phyloP scores from a whole-genome alignment of 176 grass and related monocot genomes.

The Carex cristatella region DNA sequence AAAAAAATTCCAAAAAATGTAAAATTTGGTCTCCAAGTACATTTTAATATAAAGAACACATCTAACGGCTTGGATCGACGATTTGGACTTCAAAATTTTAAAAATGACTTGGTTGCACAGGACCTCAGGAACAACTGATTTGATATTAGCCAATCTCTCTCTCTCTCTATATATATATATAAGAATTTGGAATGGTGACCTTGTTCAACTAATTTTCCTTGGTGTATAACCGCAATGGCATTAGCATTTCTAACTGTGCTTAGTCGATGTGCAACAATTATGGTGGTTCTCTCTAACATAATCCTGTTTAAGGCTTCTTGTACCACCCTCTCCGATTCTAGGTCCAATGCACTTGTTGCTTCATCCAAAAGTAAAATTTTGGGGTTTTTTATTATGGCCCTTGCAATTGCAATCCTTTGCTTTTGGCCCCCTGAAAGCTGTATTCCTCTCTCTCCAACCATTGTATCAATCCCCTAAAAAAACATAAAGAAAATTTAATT shows the following conservation, averaged over 20 bases:
- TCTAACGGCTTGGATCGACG: too few species aligned
- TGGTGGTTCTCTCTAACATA: slow-evolving; percentile 76
- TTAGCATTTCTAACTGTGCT: slow-evolving; percentile 80
- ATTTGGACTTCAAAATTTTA: too few species aligned
- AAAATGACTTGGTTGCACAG: too few species aligned
- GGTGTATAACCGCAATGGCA: slow-evolving; percentile 64
- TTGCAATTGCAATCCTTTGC: slow-evolving; percentile 89
- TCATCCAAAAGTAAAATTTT: slow-evolving; percentile 87
- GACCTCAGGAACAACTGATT: too few species aligned
- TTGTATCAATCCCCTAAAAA: slow-evolving; percentile 64
- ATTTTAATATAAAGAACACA: too few species aligned
- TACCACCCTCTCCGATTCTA: slow-evolving; percentile 75
- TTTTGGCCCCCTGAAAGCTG: slow-evolving; percentile 91
- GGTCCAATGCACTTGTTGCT: slow-evolving; percentile 83
- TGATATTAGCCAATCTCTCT: too few species aligned
- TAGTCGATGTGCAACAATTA: slow-evolving; percentile 81
- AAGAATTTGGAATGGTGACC: slow-evolving; percentile 30
- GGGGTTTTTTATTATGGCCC: slow-evolving; percentile 75
- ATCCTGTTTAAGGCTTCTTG: slow-evolving; percentile 77
- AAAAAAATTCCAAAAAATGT: too few species aligned
- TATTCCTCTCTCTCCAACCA: slow-evolving; percentile 78
- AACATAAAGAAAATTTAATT: neutral
- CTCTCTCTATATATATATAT: neutral
- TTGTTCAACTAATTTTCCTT: slow-evolving; percentile 89
- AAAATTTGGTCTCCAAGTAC: too few species aligned